A percentile compares a stretch with the other conserved stretches of the same genome.
Conservation (phyloP, 352 stramenopile species). For the Aphanomyces cochlioides region DNA sequence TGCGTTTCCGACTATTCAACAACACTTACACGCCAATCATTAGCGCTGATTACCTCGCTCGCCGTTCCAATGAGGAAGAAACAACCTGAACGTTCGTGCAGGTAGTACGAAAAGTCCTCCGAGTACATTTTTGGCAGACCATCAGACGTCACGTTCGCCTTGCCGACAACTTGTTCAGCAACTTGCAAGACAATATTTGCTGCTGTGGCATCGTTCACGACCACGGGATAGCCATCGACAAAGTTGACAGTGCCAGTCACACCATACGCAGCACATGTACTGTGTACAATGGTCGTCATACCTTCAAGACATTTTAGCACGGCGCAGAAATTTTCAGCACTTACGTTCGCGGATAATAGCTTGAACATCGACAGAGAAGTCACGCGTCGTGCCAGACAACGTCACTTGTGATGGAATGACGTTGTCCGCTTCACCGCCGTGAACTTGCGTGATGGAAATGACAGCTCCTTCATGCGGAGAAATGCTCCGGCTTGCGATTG, state of each 20-base stretch:
- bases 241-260: slow-evolving; percentile 62
- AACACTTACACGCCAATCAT: neutral
- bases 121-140: slow-evolving; percentile 87
- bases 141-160: slow-evolving; percentile 54
- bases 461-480: slow-evolving; percentile 89
- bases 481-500: slow-evolving; percentile 86
- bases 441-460: slow-evolving; percentile 88
- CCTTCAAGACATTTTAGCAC: slow-evolving; percentile 25
- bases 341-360: slow-evolving; percentile 72
- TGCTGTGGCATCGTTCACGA: slow-evolving; percentile 71
- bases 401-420: slow-evolving; percentile 86
- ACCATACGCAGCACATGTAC: slow-evolving; percentile 74
- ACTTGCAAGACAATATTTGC: slow-evolving; percentile 68
- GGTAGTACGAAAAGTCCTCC: slow-evolving; percentile 93
- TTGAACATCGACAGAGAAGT: slow-evolving; percentile 85
- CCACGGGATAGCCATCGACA: slow-evolving; percentile 61
- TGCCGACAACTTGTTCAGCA: slow-evolving; percentile 52
- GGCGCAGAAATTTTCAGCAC: neutral
- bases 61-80: slow-evolving; percentile 60
- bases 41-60: neutral
- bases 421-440: slow-evolving; percentile 91
- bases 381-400: slow-evolving; percentile 89
- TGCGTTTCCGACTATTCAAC: neutral
- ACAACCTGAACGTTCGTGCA: slow-evolving; percentile 74
- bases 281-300: slow-evolving; percentile 78